phyloP scores from a whole-genome alignment of 2,329 filamentous ascomycete genomes.

The Colletotrichum sp. region DNA sequence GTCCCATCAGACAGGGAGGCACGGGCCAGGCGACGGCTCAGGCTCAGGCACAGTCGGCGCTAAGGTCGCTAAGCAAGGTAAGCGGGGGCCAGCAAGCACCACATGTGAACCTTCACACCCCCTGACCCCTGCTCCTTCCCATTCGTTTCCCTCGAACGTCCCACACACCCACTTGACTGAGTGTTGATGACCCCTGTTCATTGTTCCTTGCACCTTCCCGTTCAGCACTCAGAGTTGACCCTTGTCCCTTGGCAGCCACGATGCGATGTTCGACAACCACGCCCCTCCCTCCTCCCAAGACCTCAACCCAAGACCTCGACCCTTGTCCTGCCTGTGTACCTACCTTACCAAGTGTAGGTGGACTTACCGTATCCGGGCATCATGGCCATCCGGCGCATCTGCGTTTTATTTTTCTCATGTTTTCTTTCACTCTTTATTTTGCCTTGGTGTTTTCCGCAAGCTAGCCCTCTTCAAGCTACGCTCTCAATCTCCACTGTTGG shows the following conservation, averaged over 20 bases:
- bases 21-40: not conserved
- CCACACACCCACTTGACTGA: not conserved
- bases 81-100: not conserved
- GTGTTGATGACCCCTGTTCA: not conserved
- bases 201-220: constrained; percentile 9
- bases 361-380: constrained; percentile 12
- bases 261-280: not conserved
- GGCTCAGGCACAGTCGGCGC: constrained; percentile 9
- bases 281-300: not conserved
- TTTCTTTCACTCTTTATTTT: not conserved
- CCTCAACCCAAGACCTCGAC: not conserved
- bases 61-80: not conserved
- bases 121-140: not conserved
- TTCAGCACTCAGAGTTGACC: not conserved
- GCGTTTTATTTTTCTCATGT: not conserved
- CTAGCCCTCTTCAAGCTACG: constrained; percentile 4
- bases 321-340: not conserved
- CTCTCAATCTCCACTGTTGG: not conserved
- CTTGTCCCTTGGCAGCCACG: constrained; percentile 14
- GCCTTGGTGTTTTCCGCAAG: not conserved
- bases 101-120: not conserved
- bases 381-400: not conserved
- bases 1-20: not conserved
- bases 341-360: not conserved
- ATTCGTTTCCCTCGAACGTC: not conserved